Base-by-base conservation (phyloP, 306 rosid genomes). In the Fragaria nilgerrensis region DNA sequence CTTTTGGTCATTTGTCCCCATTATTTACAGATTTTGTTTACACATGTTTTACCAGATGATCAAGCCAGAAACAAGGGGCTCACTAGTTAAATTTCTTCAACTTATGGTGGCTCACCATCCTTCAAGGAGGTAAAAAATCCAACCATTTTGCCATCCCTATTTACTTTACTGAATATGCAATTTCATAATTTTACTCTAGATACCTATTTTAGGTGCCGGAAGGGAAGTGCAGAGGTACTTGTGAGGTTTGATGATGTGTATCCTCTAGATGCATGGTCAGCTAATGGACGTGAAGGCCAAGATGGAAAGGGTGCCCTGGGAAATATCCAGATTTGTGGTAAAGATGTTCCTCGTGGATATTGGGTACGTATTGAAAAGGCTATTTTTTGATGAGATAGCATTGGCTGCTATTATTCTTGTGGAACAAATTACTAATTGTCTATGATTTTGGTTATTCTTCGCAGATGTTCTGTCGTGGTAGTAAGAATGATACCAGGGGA, bases 381-480 rank as follows among this genome's bases (percentile, higher is more conserved):
- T 45, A 69, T 23, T 79, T 66, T 69, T 78, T n/a, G 71, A 43
- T 85, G 52, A 5, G 47, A 68, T 23, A 68, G 15, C n/a, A 52
- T 7, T 63, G 68, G 68, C 37, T 52, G 3, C 56, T 34, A 0
- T 77, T 53, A 27, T 17, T 9, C 41, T 27, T 22, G 7, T 77
- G 32, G 67, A 41, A 39, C 41, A 15, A 39, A 41, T 74, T 79
- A 65, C 78, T 84, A 55, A 84, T 55, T 79, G 25, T 72, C 52
- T 58, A 59, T 36, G 56, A 84, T 64, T 79, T 69, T 78, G 74
- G 47, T 10, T 41, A 75, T 73, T 72, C 68, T 80, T 81, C 85
- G 70, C 86, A 95, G 98, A 88, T 95, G 88, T 95, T 92, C 78
- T 95, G 99, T 79, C 97, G 97, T 1, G 97, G 99, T 75, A 92